Evolutionary conservation across 768 basidiomycete species (phyloP).

Genomic region (Pisolithus orientalis): DNA sequence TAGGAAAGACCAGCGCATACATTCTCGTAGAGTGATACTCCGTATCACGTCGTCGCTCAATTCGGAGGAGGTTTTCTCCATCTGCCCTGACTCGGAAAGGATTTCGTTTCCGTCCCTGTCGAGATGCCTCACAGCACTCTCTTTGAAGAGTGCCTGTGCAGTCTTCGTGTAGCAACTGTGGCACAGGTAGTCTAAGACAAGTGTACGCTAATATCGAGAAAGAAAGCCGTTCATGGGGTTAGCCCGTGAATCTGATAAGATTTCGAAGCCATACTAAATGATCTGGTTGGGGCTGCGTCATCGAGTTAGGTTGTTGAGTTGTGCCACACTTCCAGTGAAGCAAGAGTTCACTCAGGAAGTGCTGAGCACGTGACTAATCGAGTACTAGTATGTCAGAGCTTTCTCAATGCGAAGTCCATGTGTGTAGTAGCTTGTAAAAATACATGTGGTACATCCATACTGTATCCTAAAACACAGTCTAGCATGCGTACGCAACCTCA

Average conservation of each 20-base stretch:
- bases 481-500: too few relatives aligned
- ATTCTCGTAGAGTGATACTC: constrained; percentile 47
- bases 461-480: too few relatives aligned
- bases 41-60: constrained; percentile 36
- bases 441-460: too few relatives aligned
- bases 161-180: constrained; percentile 71
- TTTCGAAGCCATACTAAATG: constrained; percentile 35
- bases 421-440: too few relatives aligned
- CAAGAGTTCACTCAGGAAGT: too few relatives aligned
- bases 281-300: constrained; percentile 28
- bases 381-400: too few relatives aligned
- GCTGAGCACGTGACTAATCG: too few relatives aligned
- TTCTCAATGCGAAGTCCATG: too few relatives aligned
- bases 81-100: constrained; percentile 15
- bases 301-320: too few relatives aligned
- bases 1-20: constrained; percentile 31
- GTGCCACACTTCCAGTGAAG: too few relatives aligned
- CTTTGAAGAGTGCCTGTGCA: constrained; percentile 58
- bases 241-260: not conserved
- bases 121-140: constrained; percentile 55
- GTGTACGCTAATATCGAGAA: constrained; percentile 39
- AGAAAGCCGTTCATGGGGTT: not conserved
- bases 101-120: constrained; percentile 71
- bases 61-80: constrained; percentile 14
- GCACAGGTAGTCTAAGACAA: constrained; percentile 74